These are phyloP conservation scores for Tremellales sp. DNA, from an alignment of 1,284 basidiomycete genomes.

Conservation along the genomic window DNA sequence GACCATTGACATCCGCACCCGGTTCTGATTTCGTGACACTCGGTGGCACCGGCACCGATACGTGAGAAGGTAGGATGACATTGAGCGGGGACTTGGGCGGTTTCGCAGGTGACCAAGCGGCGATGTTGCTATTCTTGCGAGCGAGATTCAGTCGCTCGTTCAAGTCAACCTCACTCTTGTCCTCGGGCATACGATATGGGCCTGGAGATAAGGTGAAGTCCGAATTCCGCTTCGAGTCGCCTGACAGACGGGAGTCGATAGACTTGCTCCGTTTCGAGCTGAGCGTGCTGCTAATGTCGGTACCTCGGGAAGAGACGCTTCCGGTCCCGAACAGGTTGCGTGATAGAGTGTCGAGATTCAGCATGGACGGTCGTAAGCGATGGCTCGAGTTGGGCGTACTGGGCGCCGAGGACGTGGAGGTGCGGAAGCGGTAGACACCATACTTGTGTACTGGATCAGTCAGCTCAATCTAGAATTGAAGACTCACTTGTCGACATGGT, in stretches of 20 bases:
- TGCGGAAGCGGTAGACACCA: conserved; percentile 77
- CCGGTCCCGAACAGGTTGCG: conserved; percentile 45
- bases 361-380: conserved; percentile 71
- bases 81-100: background rate
- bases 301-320: conserved; percentile 31
- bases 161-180: conserved; percentile 60
- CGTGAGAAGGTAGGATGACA: background rate
- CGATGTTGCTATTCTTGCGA: conserved; percentile 67
- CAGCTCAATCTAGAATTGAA: conserved; percentile 4
- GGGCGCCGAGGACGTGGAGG: conserved; percentile 67
- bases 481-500: conserved; percentile 73
- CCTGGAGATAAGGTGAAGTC: background rate
- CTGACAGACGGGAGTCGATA: background rate
- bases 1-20: too few relatives aligned
- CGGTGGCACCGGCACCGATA: background rate
- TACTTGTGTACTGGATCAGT: conserved; percentile 67
- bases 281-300: conserved; percentile 30
- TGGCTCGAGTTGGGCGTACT: conserved; percentile 64
- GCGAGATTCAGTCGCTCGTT: conserved; percentile 70
- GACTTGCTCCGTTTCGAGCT: conserved; percentile 18
- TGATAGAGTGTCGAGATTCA: conserved; percentile 77
- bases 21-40: too few relatives aligned
- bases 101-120: background rate
- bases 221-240: conserved; percentile 2
- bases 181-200: conserved; percentile 4